Evolutionary conservation across 371 early-diverging fungal species (phyloP).

Genomic region (Thermomucor indicae-seudaticae): DNA sequence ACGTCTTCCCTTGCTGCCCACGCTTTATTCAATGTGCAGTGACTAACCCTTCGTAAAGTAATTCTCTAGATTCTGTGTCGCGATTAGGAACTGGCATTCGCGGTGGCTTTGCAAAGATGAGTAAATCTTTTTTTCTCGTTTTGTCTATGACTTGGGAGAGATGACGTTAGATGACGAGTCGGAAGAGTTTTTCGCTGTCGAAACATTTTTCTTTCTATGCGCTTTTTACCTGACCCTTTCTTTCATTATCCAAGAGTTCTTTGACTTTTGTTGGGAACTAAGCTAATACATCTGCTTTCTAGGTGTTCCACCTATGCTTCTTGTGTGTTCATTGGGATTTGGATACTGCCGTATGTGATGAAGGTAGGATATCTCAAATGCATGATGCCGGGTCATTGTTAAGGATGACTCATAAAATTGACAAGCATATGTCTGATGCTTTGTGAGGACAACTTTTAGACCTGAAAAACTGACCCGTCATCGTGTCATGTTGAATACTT

Average conservation of each 20-base stretch:
- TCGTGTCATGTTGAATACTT: constrained; percentile 4
- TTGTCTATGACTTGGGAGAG: neutral
- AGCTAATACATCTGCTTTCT: neutral
- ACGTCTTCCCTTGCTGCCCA: neutral
- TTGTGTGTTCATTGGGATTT: too few relatives aligned
- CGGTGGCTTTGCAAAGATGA: neutral
- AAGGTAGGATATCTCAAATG: too few relatives aligned
- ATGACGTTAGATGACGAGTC: constrained; percentile 66
- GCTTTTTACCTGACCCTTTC: constrained; percentile 23
- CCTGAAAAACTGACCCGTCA: constrained; percentile 29
- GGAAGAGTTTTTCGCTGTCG: constrained; percentile 68
- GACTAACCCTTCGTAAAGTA: too few relatives aligned
- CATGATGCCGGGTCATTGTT: too few relatives aligned
- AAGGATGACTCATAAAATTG: constrained; percentile 39
- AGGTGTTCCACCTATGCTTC: too few relatives aligned
- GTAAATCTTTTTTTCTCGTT: constrained; percentile 2
- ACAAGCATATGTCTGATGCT: constrained; percentile 72
- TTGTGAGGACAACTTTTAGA: too few relatives aligned
- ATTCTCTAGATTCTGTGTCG: too few relatives aligned
- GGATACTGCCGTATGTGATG: too few relatives aligned
- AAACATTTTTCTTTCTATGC: too few relatives aligned
- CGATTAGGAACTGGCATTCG: too few relatives aligned
- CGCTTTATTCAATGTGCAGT: neutral
- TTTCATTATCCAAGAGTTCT: constrained; percentile 11
- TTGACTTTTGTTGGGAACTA: neutral